Base-by-base conservation (phyloP, 129 eudicot species). In the Arctium minus region DNA sequence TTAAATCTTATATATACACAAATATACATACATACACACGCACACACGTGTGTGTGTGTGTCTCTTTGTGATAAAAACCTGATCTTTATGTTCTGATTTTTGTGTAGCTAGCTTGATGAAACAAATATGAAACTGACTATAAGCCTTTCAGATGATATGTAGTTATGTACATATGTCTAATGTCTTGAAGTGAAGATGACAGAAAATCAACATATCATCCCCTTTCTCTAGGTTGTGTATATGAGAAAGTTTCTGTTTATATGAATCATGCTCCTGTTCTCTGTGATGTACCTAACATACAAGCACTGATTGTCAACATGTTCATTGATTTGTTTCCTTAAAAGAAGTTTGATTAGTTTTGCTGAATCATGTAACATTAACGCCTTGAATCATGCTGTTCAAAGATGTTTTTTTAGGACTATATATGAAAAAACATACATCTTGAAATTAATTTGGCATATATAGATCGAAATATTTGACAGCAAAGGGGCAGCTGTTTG, bases 401-500 rank as follows among this genome's bases (percentile, higher is more conserved):
- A 46, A 46, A 46, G 15, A 46, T 46, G 56, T 46, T 46, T 46
- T 46, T 10, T 4, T 46, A 46, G 15, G 15, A 60, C 30, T 60
- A 1, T n/a, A 10, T 18, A 6, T 38, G 22, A 78, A n/a, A 44
- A 27, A 44, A 10, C 29, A 37, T 56, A 32, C 15, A 53, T 53
- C 65, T 13, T 53, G 65, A 13, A 53, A 3, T 53, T 0, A 53
- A 50, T 50, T 50, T 50, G 67, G 67, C 27, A 56, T 17, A 56
- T 73, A 77, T 81, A 38, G 74, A 30, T 72, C 22, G 78, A 72
- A 53, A 73, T 38, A 73, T 81, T 13, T 56, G 84, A 69, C 71
- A 72, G 65, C 79, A 64, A 30, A 81, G 8, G 44, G 35, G 80
- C 68, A 62, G 62, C 33, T 70, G 78, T 53, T 80, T 70, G 78